Base-by-base conservation (phyloP, 495 filamentous ascomycete species). In the Parmelia sp. region DNA sequence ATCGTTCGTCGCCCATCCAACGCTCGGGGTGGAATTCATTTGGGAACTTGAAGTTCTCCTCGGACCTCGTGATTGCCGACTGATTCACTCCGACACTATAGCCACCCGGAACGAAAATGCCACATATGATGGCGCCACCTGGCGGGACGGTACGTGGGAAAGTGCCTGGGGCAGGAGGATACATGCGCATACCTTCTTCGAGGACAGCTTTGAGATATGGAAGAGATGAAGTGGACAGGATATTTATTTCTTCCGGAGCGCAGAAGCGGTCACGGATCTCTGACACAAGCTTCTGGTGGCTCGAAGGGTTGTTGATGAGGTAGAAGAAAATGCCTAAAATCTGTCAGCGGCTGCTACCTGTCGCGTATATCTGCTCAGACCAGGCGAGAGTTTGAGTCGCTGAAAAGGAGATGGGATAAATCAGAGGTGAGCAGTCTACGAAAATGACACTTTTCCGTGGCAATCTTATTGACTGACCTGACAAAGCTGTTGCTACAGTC, bases 181-280 rank as follows among this genome's bases (percentile, higher is more conserved):
- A 80, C 19, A 87, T 66, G 47, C 86, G 82, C 70, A 88, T 80
- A 9, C 82, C 78, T 73, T 90, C 87, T 69, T 86, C 86, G 60
- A 90, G 79, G 63, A 83, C 85, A 0, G 86, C 86, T 59, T 82
- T 80, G 45, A 89, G 75, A 73, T 88, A 89, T 0, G 79, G 72
- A 14, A 86, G 74, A 60, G 77, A 76, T 69, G 84, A 83, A 29
- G 75, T 75, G 71, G 87, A 82, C 25, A 74, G 69, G 14, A 86
- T 19, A 68, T 62, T 3, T 82, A 84, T 19, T 19, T 27, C 15
- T 10, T 42, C 14, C 19, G 45, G 39, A 72, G 63, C 7, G 68
- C 63, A 1, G 77, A 78, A 0, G 83, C 82, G 7, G 69, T 72
- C n/a, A 61, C 88, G 82, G 1, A 90, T 71, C 68, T 89, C 86